A percentile compares a stretch with the other conserved stretches of the same genome.
phyloP scores from a whole-genome alignment of 257 asterid genomes.

The Oldenlandia corymbosa region DNA sequence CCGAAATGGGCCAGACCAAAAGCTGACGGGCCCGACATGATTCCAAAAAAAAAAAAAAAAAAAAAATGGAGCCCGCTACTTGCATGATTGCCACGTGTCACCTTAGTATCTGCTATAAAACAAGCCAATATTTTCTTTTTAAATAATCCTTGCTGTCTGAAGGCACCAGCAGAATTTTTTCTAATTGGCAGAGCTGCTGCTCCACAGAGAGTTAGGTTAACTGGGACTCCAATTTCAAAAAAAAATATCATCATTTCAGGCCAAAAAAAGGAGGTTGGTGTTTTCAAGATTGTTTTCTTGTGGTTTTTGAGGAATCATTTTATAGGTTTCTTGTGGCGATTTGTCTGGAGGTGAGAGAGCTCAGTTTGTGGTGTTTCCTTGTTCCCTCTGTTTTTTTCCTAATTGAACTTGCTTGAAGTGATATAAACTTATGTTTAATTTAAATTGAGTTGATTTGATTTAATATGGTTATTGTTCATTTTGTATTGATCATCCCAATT shows the following conservation, averaged over 20 bases:
- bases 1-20: conserved; percentile 1
- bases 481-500: background rate
- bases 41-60: too few species aligned
- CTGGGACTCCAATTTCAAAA: too few species aligned
- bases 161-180: background rate
- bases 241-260: too few species aligned
- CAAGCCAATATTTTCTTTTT: background rate
- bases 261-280: too few species aligned
- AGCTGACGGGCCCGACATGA: conserved; percentile 8
- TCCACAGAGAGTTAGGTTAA: too few species aligned
- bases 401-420: too few species aligned
- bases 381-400: too few species aligned
- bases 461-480: background rate
- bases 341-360: conserved; percentile 12
- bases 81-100: conserved; percentile 21
- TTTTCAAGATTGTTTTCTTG: too few species aligned
- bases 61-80: background rate
- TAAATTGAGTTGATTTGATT: too few species aligned
- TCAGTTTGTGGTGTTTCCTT: conserved; percentile 2
- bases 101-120: background rate
- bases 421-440: background rate
- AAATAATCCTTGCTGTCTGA: conserved; percentile 5
- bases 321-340: background rate
- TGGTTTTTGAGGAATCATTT: background rate
- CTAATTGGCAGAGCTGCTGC: conserved; percentile 5